Base-by-base conservation (phyloP, 306 rosid genomes). In the Myrica gale region DNA sequence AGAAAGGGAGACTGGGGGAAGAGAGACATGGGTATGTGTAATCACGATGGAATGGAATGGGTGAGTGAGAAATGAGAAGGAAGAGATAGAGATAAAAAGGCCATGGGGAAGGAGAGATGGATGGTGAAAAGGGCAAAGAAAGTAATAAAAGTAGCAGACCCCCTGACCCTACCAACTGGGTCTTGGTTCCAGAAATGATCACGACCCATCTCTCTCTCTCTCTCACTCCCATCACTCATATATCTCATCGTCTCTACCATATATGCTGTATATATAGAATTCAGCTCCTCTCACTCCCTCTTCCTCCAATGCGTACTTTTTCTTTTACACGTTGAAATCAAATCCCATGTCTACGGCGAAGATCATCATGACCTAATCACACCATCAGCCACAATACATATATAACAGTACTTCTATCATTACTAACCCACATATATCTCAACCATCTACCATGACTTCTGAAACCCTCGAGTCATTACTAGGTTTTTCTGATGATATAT, bases 331-430 rank as follows among this genome's bases (percentile, higher is more conserved):
- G 58, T 20, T 66, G 43, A 67, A 47, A 26, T 67, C 76, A 39
- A 71, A 82, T 68, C 67, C 46, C 72, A 42, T 20, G 19, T 47
- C 62, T 56, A 56, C 46, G 44, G 78, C 78, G 60, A 48, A 32
- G 58, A 69, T 78, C 82, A 82, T 78, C 74, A 78, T 82, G 85
- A 82, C 85, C 85, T 74, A 78, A 78, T 78, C 65, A 78, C 68
- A 13, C 71, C 79, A 78, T 82, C 85, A 74, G 73, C 57, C 19
- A 17, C 15, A 66, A 9, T 17, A 15, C n/a, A 41, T 42, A 48
- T 48, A 48, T 15, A 13, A 15, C 48, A 63, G 47, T 16, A 67
- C 41, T 41, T 19, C 5, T 16, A 15, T 57, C 21, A 23, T 67
- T 53, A 44, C 37, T 1, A 9, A 21, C 62, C 62, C 62, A 7